phyloP scores from a whole-genome alignment of 202 grass and related monocot species.

The Panicum hallii region DNA sequence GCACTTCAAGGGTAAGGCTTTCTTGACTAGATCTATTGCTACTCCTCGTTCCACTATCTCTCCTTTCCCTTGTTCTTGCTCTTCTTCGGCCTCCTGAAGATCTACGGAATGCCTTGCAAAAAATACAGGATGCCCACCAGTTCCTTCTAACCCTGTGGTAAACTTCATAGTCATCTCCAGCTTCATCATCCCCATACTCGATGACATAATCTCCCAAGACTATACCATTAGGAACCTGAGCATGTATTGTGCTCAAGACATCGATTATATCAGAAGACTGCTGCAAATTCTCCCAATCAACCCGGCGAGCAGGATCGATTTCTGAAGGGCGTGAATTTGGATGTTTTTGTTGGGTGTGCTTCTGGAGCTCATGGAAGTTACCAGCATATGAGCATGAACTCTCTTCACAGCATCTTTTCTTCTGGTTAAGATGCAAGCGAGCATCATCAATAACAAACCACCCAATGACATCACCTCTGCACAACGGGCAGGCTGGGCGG shows the following conservation, averaged over 20 bases:
- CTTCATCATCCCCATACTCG: slow-evolving; percentile 88
- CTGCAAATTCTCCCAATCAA: slow-evolving; percentile 95
- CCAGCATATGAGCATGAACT: slow-evolving; percentile 73
- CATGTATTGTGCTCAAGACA: slow-evolving; percentile 90
- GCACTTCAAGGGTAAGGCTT: slow-evolving; percentile 60
- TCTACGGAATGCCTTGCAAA: slow-evolving; percentile 66
- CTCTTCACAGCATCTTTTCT: slow-evolving; percentile 90
- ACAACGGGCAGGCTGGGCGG: slow-evolving; percentile 74
- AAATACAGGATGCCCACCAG: slow-evolving; percentile 86
- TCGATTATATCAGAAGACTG: slow-evolving; percentile 84
- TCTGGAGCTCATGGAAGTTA: slow-evolving; percentile 86
- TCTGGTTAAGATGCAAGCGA: slow-evolving; percentile 75
- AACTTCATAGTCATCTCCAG: slow-evolving; percentile 86
- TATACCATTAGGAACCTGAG: slow-evolving; percentile 76
- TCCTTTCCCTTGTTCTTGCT: slow-evolving; percentile 60
- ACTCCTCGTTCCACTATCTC: slow-evolving; percentile 60
- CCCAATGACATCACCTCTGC: slow-evolving; percentile 86
- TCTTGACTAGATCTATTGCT: slow-evolving; percentile 57
- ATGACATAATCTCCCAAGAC: slow-evolving; percentile 95
- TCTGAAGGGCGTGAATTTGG: slow-evolving; percentile 85
- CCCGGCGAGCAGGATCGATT: slow-evolving; percentile 76
- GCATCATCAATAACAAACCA: slow-evolving; percentile 80
- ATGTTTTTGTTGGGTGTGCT: slow-evolving; percentile 84
- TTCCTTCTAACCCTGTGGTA: slow-evolving; percentile 70
- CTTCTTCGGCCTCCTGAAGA: slow-evolving; percentile 53